Base-by-base conservation (phyloP, 2,329 filamentous ascomycete species). In the Lizonia empirigonia region DNA sequence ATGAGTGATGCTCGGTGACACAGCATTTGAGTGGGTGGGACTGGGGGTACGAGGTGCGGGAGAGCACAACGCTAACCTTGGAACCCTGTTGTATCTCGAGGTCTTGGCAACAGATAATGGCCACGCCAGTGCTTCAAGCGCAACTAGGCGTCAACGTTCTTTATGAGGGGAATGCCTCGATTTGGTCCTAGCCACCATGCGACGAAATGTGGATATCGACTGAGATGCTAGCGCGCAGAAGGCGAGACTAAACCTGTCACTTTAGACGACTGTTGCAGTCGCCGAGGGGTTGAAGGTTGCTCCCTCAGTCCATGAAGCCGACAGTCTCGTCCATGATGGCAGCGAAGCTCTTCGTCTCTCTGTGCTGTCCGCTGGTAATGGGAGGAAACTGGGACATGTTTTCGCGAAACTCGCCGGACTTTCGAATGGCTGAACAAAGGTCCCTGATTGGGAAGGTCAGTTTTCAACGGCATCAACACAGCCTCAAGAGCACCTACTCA, bases 401-500 rank as follows among this genome's bases (percentile, higher is more conserved):
- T 1, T 39, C 18, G 4, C 63, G 58, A 29, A 72, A 72, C 0
- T 63, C 63, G 62, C 85, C 82, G 4, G 78, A 78, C 46, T 78
- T 74, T 13, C 62, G 55, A 6, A 86, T 72, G 2, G 80, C 79
- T 23, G 69, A 58, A 5, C 71, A 55, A 13, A 86, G 69, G 38
- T 80, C 67, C 30, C 81, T 83, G 45, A 1, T 22, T 0, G 6
- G 3, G 1, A 1, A 7, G 2, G 3, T 63, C 23, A 59, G 50
- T 15, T 13, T 8, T 2, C 6, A 1, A 6, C n/a, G 1, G 13
- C 13, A 27, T 27, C n/a, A 19, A n/a, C 20, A 9, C 8, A 34
- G 27, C 3, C 1, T n/a, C 13, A 24, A 7, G 6, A 81, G 47
- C 80, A 91, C 87, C 82, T 79, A 54, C 51, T 42, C 40, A 33